Conservation (phyloP, 75 land plant species). For the Cunninghamia lanceolata region DNA sequence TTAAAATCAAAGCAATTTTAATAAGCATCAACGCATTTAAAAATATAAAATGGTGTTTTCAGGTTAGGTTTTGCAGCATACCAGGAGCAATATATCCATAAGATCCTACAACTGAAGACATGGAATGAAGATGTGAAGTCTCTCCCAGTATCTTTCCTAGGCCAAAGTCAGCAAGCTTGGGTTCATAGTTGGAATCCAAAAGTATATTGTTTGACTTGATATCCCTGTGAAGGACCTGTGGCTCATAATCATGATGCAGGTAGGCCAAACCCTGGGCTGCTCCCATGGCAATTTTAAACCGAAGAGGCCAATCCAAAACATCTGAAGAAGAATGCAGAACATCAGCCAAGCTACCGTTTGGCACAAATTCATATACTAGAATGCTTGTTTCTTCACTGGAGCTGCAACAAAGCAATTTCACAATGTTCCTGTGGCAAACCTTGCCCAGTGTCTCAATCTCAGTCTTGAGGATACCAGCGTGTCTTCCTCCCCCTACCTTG, state of each 20-base stretch:
- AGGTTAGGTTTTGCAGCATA: slow-evolving; percentile 18
- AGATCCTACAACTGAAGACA: slow-evolving; percentile 40
- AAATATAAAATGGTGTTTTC: neutral
- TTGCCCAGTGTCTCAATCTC: slow-evolving; percentile 75
- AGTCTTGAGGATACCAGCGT: slow-evolving; percentile 25
- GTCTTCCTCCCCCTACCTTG: slow-evolving; percentile 11
- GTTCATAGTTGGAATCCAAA: slow-evolving; percentile 53
- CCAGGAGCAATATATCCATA: slow-evolving; percentile 72
- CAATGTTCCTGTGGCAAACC: slow-evolving; percentile 73
- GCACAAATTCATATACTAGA: slow-evolving; percentile 71
- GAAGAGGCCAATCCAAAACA: slow-evolving; percentile 35
- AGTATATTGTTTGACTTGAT: slow-evolving; percentile 70
- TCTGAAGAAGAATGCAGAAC: slow-evolving; percentile 32
- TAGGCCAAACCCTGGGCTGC: slow-evolving; percentile 71
- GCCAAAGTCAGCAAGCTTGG: slow-evolving; percentile 67
- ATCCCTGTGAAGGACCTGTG: slow-evolving; percentile 69
- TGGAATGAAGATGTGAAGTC: slow-evolving; percentile 24
- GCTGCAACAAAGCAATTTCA: slow-evolving; percentile 64
- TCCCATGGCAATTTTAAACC: slow-evolving; percentile 54
- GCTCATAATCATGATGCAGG: slow-evolving; percentile 69
- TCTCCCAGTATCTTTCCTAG: slow-evolving; percentile 58
- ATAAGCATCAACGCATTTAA: neutral
- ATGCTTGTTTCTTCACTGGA: slow-evolving; percentile 47
- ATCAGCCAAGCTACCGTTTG: slow-evolving; percentile 75
- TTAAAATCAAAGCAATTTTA: neutral